Base-by-base conservation (phyloP, 177 flowering plant genomes). In the Vitis hybrid region DNA sequence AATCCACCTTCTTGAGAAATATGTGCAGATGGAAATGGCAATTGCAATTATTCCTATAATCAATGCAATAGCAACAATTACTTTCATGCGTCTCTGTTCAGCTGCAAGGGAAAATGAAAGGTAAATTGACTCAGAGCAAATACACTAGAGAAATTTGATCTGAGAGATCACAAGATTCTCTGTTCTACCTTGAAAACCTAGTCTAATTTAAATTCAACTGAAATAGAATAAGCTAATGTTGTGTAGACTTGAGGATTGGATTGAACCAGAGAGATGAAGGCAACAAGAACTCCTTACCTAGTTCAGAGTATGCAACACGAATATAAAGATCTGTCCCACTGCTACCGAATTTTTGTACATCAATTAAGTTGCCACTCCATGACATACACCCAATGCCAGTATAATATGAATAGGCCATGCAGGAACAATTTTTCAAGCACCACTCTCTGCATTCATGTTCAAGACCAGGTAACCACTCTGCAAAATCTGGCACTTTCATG, bases 401-500 rank as follows among this genome's bases (percentile, higher is more conserved):
- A 24, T 66, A 7, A 52, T 15, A 60, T 50, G 75, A 24, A 19
- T 72, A 72, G 14, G 75, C 75, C 21, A 72, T 3, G 11, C 75
- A 72, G 50, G 75, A 65, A 61, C 75, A 72, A 63, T 72, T 72
- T 19, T 66, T 48, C 69, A 72, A 59, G 65, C 75, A 72, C 15
- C 35, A 32, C 2, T 21, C 32, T 35, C 4, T 51, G 40, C 79
- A 76, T 4, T 72, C 21, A 9, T 64, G 40, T 24, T 64, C 72
- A 2, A 7, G 14, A 18, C 56, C 48, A 64, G 54, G 7, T 15
- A 69, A 72, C 69, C 66, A 64, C 48, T 59, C 27, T 8, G 75
- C 65, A 50, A 63, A 55, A 46, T 59, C 67, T 17, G 75, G 72
- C 21, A 64, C 76, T 66, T 72, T 72, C 67, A 65, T 21, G 52